Percentiles rank a stretch among this genome's conserved stretches.
Evolutionary conservation across 225 moss, liverwort and hornwort genomes (phyloP).

Genomic region (Physcomitrellopsis africana): DNA sequence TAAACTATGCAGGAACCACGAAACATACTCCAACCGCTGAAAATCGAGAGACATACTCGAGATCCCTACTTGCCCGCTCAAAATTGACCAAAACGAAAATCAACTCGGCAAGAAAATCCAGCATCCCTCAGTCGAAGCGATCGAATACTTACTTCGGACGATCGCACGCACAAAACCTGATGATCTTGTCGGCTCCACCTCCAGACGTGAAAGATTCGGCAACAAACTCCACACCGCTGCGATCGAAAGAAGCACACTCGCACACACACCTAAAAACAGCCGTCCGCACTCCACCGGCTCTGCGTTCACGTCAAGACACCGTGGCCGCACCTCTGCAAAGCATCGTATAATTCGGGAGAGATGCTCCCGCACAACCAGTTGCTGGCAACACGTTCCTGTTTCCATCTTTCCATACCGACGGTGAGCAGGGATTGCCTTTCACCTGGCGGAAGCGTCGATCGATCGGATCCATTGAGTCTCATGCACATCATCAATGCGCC

Average conservation of each 20-base stretch:
- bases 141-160: slow-evolving; percentile 14
- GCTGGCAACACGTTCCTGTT: slow-evolving; percentile 1
- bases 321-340: slow-evolving; percentile 10
- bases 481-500: too few relatives aligned
- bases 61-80: not conserved
- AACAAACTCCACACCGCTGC: not conserved
- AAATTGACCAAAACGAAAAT: slow-evolving; percentile 20
- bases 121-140: not conserved
- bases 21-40: not conserved
- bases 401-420: slow-evolving; percentile 35
- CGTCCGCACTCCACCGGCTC: not conserved
- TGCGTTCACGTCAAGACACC: slow-evolving; percentile 16
- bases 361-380: slow-evolving; percentile 21
- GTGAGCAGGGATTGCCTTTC: not conserved
- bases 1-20: not conserved
- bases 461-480: not conserved
- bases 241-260: not conserved
- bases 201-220: slow-evolving; percentile 7
- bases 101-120: slow-evolving; percentile 16
- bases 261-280: not conserved
- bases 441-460: too few relatives aligned
- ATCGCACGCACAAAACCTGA: slow-evolving; percentile 9
- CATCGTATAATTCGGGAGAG: slow-evolving; percentile 30
- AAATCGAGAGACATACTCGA: not conserved
- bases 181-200: not conserved